Evolutionary conservation across 345 rosid genomes (phyloP), one percentile per base, ranked within the genome.

Genomic region (Acer campestre): DNA sequence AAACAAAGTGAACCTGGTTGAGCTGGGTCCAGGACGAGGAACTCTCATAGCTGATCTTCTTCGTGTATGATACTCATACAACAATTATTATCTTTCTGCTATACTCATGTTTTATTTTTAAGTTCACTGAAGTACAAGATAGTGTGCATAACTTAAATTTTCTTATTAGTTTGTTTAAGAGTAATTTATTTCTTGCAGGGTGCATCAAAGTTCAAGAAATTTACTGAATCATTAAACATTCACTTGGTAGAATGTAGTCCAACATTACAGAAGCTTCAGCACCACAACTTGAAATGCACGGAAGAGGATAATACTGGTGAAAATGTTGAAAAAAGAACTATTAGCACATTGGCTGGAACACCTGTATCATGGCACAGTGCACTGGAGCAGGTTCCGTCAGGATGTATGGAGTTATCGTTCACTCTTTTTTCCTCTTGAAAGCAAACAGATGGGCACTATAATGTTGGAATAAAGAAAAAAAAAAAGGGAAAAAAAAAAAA

Each of bases 231-330:
- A 0, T 86, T 96, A 87, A 89, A 92, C 65, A 70, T 92, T 70
- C 95, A 92, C 79, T 77, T 94, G 91, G 95, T 94, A 80, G 98
- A 96, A 76, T 94, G 97, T 65, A 96, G 98, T 85, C 98, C 98
- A 16, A 73, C 84, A 5, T 73, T 96, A 67, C 90, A 92, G 85
- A 88, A 96, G 85, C 87, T 92, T 73, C 97, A 92, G 86, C 83
- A 86, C 70, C 78, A 59, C 66, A 87, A 82, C 79, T 84, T 96
- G 83, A 89, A 90, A 81, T 96, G 98, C 76, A 56, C 68, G 6
- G 91, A 88, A 70, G 91, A 79, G 27, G 82, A 80, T 56, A 55
- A 61, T 80, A 18, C 68, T 27, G 7, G 44, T 66, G 89, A 70
- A 68, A 67, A 71, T 79, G 78, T 68, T 31, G 90, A 85, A 67